phyloP scores from a whole-genome alignment of 1,139 yeast species.

The Pichia sp. region DNA sequence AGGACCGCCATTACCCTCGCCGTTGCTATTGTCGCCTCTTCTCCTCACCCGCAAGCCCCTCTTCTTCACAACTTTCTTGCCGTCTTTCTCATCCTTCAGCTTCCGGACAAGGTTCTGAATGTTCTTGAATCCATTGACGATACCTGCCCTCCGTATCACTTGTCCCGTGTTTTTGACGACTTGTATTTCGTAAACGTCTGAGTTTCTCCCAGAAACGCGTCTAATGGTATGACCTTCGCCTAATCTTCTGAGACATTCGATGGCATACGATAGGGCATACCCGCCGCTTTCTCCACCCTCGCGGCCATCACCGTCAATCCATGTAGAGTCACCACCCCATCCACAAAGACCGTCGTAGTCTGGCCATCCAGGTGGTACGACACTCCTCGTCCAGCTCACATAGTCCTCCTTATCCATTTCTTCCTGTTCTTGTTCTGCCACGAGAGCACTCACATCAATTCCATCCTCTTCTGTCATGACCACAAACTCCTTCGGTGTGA shows the following conservation, averaged over 20 bases:
- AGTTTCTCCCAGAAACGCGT: constrained; percentile 56
- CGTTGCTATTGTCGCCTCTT: no score
- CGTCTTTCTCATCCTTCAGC: constrained; percentile 47
- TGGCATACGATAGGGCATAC: constrained; percentile 60
- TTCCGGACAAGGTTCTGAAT: constrained; percentile 89
- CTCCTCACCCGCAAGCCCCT: neutral
- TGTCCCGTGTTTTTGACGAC: constrained; percentile 32
- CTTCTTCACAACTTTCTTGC: constrained; percentile 10
- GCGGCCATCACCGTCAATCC: constrained; percentile 49
- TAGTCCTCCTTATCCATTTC: constrained; percentile 2
- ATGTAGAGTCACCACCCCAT: constrained; percentile 68
- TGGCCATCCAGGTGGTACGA: constrained; percentile 59
- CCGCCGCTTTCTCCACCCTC: constrained; percentile 74
- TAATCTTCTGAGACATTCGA: neutral
- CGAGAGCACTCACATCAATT: no score
- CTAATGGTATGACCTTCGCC: constrained; percentile 14
- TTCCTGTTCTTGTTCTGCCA: no score
- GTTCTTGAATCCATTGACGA: constrained; percentile 87
- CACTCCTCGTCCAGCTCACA: no score
- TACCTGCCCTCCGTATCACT: constrained; percentile 58
- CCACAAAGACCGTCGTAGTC: constrained; percentile 42
- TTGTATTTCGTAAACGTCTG: constrained; percentile 67
- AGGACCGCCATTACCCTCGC: constrained; percentile 55
- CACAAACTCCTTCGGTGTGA: constrained; percentile 74
- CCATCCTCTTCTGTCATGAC: constrained; percentile 22